Percentiles rank a stretch among this genome's conserved stretches.
Evolutionary conservation across 1,284 basidiomycete genomes (phyloP).

Genomic region (Boletus mariae): DNA sequence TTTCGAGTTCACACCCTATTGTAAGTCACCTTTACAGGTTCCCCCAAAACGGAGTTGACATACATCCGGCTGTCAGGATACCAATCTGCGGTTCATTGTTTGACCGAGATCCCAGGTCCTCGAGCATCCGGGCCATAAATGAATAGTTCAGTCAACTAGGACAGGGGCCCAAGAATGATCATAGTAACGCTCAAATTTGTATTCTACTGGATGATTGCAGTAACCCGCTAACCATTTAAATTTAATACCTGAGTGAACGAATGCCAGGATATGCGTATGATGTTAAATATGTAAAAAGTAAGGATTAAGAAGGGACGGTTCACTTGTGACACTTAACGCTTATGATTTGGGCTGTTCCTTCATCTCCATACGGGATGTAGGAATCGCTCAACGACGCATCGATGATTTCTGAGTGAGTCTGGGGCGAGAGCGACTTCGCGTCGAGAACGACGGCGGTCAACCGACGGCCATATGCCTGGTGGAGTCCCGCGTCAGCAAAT

Average conservation of each 20-base stretch:
- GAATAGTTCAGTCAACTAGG: not conserved
- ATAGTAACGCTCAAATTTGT: not conserved
- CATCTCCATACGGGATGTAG: conserved; percentile 28
- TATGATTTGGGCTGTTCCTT: conserved; percentile 32
- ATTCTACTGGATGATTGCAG: not conserved
- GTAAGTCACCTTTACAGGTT: conserved; percentile 38
- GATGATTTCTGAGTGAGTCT: not conserved
- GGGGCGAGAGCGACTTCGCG: conserved; percentile 15
- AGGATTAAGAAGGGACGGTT: not conserved
- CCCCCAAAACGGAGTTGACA: not conserved
- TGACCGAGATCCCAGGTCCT: conserved; percentile 6
- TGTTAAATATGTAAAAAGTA: too few species aligned
- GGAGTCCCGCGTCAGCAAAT: conserved; percentile 1
- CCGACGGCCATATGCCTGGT: conserved; percentile 47
- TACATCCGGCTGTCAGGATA: conserved; percentile 20
- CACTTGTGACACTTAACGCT: conserved; percentile 34
- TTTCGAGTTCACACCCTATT: conserved; percentile 77
- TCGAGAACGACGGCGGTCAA: conserved; percentile 60
- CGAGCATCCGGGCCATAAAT: not conserved
- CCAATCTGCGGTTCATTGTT: conserved; percentile 29
- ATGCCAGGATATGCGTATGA: too few species aligned
- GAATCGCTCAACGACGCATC: conserved; percentile 3
- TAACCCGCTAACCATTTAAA: not conserved
- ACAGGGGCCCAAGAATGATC: too few species aligned
- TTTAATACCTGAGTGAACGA: not conserved